Base-by-base conservation (phyloP, 2,329 filamentous ascomycete genomes). In the Acephala macrosclerotiorum region DNA sequence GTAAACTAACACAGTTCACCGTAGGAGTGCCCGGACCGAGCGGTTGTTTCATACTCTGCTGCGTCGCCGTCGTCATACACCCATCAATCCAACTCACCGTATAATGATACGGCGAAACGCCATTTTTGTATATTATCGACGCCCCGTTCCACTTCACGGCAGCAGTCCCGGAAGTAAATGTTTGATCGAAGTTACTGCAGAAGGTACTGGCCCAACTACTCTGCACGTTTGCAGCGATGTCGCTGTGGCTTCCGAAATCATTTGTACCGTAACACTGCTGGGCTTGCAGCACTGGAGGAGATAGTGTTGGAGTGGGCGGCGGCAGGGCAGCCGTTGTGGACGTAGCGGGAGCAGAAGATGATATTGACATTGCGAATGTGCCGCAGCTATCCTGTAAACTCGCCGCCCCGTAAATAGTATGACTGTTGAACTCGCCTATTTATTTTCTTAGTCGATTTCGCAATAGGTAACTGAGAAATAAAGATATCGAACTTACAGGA, bases 31-130 rank as follows among this genome's bases (percentile, higher is more conserved):
- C 45, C 18, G 45, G n/a, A n/a, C n/a, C 60, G 38, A 61, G 60
- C n/a, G 60, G 60, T 61, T 61, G 60, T 18, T 38, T 40, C 47
- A 61, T 53, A 56, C 60, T 61, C 49, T 56, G 45, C 60, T 61
- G 45, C 29, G 60, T 61, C 29, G 60, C 49, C 45, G 49, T 61
- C 45, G 60, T 56, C 60, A 61, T 40, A 59, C 56, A 59, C 33
- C 56, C 35, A 59, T 36, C 33, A 36, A 58, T 16, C 55, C 29
- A 58, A 26, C 35, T 35, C 11, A 58, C 29, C n/a, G 55, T 40
- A 35, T 55, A 55, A 55, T 55, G 49, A 29, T 55, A 55, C 16
- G 49, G 49, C 22, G 49, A 25, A 22, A 55, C 16, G 18, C 49
- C 49, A 55, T 22, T 6, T 25, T 16, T 22, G 29, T 25, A 55